Conservation (phyloP, 148 eudicot genomes). For the Rhododendron mucronatum region DNA sequence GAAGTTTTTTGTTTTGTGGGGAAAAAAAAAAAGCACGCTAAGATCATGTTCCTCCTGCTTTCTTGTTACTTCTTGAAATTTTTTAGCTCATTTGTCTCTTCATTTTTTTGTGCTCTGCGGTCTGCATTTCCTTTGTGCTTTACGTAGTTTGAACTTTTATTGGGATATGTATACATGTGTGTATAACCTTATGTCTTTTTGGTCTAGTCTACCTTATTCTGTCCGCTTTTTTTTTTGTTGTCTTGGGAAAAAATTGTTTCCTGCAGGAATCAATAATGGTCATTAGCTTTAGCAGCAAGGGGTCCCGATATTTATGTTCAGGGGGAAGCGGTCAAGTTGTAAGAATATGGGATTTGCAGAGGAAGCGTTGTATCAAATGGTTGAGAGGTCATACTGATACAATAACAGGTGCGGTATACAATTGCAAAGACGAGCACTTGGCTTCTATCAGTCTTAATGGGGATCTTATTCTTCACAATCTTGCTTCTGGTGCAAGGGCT, state of each 20-base stretch:
- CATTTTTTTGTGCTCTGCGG: not conserved
- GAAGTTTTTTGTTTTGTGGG: not conserved
- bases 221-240: not conserved
- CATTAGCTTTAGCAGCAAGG: conserved; percentile 83
- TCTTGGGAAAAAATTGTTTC: not conserved
- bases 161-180: not conserved
- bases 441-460: conserved; percentile 89
- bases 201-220: not conserved
- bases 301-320: conserved; percentile 83
- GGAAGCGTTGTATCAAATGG: conserved; percentile 94
- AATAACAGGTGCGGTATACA: conserved; percentile 76
- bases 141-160: not conserved
- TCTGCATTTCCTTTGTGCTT: not conserved
- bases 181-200: not conserved
- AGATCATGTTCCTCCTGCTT: not conserved
- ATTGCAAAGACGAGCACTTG: conserved; percentile 95
- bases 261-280: conserved; percentile 67
- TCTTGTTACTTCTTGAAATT: not conserved
- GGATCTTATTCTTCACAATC: conserved; percentile 91
- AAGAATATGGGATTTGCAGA: conserved; percentile 92
- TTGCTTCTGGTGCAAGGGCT: conserved; percentile 86
- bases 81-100: not conserved
- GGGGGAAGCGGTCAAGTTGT: conserved; percentile 92
- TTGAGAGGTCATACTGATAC: conserved; percentile 86
- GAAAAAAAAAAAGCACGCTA: not conserved